Evolutionary conservation across 2,329 filamentous ascomycete species (phyloP), one percentile per base, ranked within the genome.

Genomic region (Exophiala calicioides): DNA sequence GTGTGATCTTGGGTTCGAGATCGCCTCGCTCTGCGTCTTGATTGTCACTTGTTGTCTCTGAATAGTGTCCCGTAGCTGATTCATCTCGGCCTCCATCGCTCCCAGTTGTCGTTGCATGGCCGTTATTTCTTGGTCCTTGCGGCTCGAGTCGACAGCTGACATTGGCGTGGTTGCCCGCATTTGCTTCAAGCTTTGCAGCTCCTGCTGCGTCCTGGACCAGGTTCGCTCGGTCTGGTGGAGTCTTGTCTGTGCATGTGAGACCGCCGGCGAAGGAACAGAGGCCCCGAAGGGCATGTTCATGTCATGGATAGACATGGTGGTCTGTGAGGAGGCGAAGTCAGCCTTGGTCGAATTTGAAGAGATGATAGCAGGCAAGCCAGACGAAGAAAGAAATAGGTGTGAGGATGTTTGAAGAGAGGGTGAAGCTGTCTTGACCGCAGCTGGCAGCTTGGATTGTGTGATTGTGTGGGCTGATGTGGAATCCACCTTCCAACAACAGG

Each of bases 121-220:
- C 9, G 33, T 23, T 19, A 55, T 55, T 34, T 55, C 52, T 21
- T 33, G 16, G 23, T 45, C 37, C 19, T 37, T 52, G 13, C 24
- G 33, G 13, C 29, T 24, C 15, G 10, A 30, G 15, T 55, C 44
- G 13, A 32, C 36, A 12, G 30, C 35, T 12, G 51, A 51, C 51
- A 54, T 51, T n/a, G 47, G 52, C 5, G 47, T 55, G n/a, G 32
- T 44, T 5, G 52, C 44, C 27, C 52, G 40, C 9, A 32, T 29
- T 23, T 31, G 40, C 29, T 49, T 48, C 20, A 44, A 32, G 18
- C 27, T 37, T 16, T 48, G 40, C 34, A 55, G 44, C 13, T 55
- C 47, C 27, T 48, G 44, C 37, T 51, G 47, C 12, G 35, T 55
- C 31, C 38, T 31, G 7, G 47, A 44, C 33, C 42, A 41, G 12